Base-by-base conservation (phyloP, 225 moss, liverwort and hornwort genomes). In the Takakia lepidozioides region DNA sequence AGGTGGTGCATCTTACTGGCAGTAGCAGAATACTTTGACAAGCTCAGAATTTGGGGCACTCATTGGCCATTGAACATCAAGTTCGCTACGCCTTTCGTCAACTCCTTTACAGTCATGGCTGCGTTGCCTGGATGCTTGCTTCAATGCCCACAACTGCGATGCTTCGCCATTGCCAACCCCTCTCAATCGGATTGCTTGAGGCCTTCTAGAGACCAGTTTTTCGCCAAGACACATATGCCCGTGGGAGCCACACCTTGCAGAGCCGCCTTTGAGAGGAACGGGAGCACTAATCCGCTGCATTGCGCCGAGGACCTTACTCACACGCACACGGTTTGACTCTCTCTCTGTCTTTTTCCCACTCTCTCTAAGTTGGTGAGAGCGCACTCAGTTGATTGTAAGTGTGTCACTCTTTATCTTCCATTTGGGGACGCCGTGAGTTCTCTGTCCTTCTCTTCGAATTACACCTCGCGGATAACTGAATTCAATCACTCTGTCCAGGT, bases 251-350 rank as follows among this genome's bases (percentile, higher is more conserved):
- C 58, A 35, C 24, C 61, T 22, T 71, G 71, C 48, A 59, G 66
- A 15, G 38, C 72, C 25, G 63, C 72, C 19, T 13, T 58, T 6
- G 65, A 55, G 0, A 30, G 30, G 3, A 52, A 22, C n/a, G 46
- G 46, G 42, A 40, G 52, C 14, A 48, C 18, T 0, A 15, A 39
- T 35, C 52, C 41, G 22, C 48, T 28, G 17, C 50, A 44, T 13
- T n/a, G n/a, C n/a, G 55, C 48, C 35, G 76, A 76, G 27, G 67
- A 61, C 18, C 0, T 46, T 6, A 45, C 52, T 42, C 55, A 58
- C 7, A 25, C 25, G 8, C 47, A 57, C 24, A 65, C 61, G 58
- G 77, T 77, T 50, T 37, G 72, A 14, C 10, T 22, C 19, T 17
- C 29, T 49, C 3, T 14, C 18, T 35, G 13, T 2, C 7, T 39